Evolutionary conservation across 345 rosid species (phyloP), one percentile per base, ranked within the genome.

Genomic region (Triadica sebifera): DNA sequence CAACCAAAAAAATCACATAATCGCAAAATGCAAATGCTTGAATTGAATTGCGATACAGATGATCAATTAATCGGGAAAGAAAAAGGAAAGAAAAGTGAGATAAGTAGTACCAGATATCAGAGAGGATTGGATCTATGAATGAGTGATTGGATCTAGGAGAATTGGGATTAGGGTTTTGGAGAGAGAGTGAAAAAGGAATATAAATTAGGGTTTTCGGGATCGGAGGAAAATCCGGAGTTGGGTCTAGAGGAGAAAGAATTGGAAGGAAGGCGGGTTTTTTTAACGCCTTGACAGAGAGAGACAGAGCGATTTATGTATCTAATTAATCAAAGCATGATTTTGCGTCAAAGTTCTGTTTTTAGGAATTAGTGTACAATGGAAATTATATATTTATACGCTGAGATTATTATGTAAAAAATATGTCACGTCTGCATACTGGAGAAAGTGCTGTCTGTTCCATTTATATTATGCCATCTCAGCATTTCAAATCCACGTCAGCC

Each of bases 91-190:
- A 29, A 29, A 29, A 29, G 34, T 29, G 2, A 51, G 39, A 3
- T 22, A 45, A 64, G 9, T 17, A 5, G 12, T 37, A 46, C 56
- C 53, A 2, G 61, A 45, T 65, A 70, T 37, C 19, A 60, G 19
- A 58, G 62, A 22, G 12, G 72, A 41, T 7, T 56, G 71, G 65
- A 62, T 70, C 74, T 19, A 47, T 12, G 29, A 71, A 47, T 37
- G 61, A 56, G 10, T 57, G 45, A 34, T 3, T 67, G 77, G 77
- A 83, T 75, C 84, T 52, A 49, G 17, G 9, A 69, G 49, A 57
- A 75, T n/a, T 37, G 45, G n/a, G 78, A 64, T 37, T 6, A 70
- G 83, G 74, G 79, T 62, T 74, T 73, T 66, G 50, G 56, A 9
- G 19, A 73, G 47, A 61, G 16, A 20, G 24, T 2, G 58, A 72